phyloP scores from a whole-genome alignment of 371 early-diverging fungal genomes.

The Mortierella sp. region DNA sequence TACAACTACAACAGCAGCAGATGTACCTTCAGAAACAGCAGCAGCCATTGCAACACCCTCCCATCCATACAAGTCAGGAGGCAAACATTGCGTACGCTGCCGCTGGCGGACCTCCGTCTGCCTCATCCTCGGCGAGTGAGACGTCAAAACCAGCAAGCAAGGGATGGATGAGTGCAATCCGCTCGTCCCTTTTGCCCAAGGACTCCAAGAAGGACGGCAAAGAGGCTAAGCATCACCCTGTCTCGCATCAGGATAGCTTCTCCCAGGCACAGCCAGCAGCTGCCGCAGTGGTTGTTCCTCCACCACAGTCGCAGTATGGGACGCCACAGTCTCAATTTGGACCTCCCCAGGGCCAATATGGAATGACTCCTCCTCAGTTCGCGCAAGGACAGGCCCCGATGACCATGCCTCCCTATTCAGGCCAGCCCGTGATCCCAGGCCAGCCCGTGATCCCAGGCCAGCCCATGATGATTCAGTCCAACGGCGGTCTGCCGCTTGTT shows the following conservation, averaged over 20 bases:
- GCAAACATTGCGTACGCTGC: background rate
- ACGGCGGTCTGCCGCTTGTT: background rate
- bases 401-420: slow-evolving; percentile 1
- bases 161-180: slow-evolving; percentile 27
- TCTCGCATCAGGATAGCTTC: slow-evolving; percentile 7
- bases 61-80: slow-evolving; percentile 18
- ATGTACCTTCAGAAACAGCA: slow-evolving; percentile 25
- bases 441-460: too few species aligned
- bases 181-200: slow-evolving; percentile 25
- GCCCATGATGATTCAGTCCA: background rate
- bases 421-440: slow-evolving; percentile 3
- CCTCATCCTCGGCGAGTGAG: slow-evolving; percentile 24
- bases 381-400: slow-evolving; percentile 22
- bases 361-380: slow-evolving; percentile 4
- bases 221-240: slow-evolving; percentile 19
- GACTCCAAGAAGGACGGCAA: slow-evolving; percentile 28
- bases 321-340: slow-evolving; percentile 18
- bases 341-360: slow-evolving; percentile 18
- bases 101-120: slow-evolving; percentile 19
- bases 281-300: background rate
- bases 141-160: slow-evolving; percentile 30
- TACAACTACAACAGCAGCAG: slow-evolving; percentile 6
- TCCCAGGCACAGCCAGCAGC: background rate
- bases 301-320: slow-evolving; percentile 12
- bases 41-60: slow-evolving; percentile 18